Base-by-base conservation (phyloP, 306 rosid genomes). In the Lupinus albus region DNA sequence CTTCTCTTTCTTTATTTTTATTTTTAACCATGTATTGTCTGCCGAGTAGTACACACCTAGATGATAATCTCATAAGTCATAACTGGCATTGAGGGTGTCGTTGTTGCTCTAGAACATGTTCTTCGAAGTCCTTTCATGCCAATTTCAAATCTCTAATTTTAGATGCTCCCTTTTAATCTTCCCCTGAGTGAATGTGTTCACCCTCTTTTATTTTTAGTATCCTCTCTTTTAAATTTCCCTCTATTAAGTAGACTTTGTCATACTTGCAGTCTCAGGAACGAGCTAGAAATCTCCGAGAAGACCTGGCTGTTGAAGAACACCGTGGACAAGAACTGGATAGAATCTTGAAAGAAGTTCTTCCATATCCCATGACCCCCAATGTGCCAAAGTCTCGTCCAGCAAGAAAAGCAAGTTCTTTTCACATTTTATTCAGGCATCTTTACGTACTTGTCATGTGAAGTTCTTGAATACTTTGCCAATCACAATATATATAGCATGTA, bases 231-330 rank as follows among this genome's bases (percentile, higher is more conserved):
- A 20, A 63, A 15, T 45, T 63, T 41, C 60, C 18, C 69, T 74
- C 25, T 44, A 76, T 36, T 75, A 15, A 72, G 47, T 52, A 55
- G 39, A 46, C 33, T 36, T 64, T 61, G 52, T 69, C 28, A 75
- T 79, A 71, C 70, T 64, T 82, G 76, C 87, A 93, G 97, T 88
- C 98, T 52, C 84, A 77, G 11, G 97, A 89, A 33, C 88, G 90
- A 15, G 88, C 96, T 46, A 88, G 89, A 84, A 81, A 76, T 84
- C 94, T 93, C 55, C 78, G 78, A 64, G 89, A 87, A 65, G 96
- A 93, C 72, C 80, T 93, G 75, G 96, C 95, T 59, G 89, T 88
- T 46, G 98, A 93, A 81, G 98, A 93, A 61, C 88, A 84, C 30
- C 93, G 91, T 61, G 91, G 70, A 50, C 85, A 67, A 53, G 98